Evolutionary conservation across 148 eudicot species (phyloP), one percentile per base, ranked within the genome.

Genomic region (Silene latifolia): DNA sequence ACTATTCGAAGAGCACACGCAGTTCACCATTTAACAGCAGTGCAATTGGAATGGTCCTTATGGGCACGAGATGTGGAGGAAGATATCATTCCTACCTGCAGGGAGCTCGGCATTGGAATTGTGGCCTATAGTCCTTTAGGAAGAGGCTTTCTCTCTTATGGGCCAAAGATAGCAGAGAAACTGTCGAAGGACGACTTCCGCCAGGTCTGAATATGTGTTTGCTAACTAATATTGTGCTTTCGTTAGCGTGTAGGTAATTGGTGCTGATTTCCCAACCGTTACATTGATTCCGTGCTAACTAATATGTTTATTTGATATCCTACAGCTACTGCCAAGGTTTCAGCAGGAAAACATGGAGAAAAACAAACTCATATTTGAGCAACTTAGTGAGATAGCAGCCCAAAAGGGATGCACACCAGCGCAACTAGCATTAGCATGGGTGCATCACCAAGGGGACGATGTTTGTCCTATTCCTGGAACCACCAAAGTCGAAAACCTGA

Each of bases 341-440:
- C 76, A 58, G 35, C 77, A 81, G 0, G 87, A 77, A 74, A 85
- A 85, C 63, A 0, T 85, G 0, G 83, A 85, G 75, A 85, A 82
- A 8, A 85, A 85, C 78, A 82, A 77, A 15, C 72, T 17, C 64
- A 65, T 82, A 42, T 85, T 79, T 23, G 87, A 85, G 63, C 78
- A 65, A 21, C 83, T 85, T 3, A 74, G 47, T 56, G 83, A 72
- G 35, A 77, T 85, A 29, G 87, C 87, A 13, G 5, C 78, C 14
- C 59, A 46, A 56, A 85, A 82, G 71, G 83, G 82, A 4, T 85
- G 85, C 78, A 85, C 87, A 51, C 83, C 83, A 0, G 83, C 80
- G 12, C 87, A 85, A 39, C 77, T 85, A 23, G 85, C 85, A 0
- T 78, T 85, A 15, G 88, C 87, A 0, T 85, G 87, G 87, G 85